phyloP scores from a whole-genome alignment of 2,329 filamentous ascomycete genomes.

The Dendryphion nanum region DNA sequence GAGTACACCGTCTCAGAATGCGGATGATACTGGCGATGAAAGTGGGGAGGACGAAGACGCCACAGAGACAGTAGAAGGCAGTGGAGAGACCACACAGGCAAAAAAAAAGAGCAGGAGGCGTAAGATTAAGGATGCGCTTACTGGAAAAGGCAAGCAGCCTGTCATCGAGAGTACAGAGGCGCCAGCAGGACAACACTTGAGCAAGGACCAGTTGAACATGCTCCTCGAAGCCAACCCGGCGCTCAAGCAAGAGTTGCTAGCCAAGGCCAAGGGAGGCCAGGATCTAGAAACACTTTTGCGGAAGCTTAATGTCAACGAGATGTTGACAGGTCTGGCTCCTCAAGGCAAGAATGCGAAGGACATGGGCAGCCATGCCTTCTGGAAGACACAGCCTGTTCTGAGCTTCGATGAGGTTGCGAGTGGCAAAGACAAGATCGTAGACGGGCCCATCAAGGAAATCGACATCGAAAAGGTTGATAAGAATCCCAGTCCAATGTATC shows the following conservation, averaged over 20 bases:
- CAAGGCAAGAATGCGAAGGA: slow-evolving; percentile 90
- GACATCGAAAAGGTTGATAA: slow-evolving; percentile 76
- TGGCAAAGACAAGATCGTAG: slow-evolving; percentile 50
- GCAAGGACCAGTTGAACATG: slow-evolving; percentile 37
- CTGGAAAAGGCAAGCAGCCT: slow-evolving; percentile 32
- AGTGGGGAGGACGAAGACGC: slow-evolving; percentile 39
- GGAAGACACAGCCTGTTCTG: slow-evolving; percentile 94
- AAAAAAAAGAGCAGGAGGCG: slow-evolving; percentile 67
- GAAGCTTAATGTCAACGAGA: slow-evolving; percentile 66
- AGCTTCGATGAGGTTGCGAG: slow-evolving; percentile 62
- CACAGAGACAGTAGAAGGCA: slow-evolving; percentile 33
- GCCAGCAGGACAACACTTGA: slow-evolving; percentile 30
- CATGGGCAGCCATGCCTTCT: slow-evolving; percentile 98
- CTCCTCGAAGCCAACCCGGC: slow-evolving; percentile 40
- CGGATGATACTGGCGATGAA: slow-evolving; percentile 30
- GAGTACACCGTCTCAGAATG: slow-evolving; percentile 25
- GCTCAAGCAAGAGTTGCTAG: slow-evolving; percentile 36
- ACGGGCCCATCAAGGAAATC: slow-evolving; percentile 82
- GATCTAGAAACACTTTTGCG: slow-evolving; percentile 52
- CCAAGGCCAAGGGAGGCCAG: slow-evolving; percentile 25
- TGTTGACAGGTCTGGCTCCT: slow-evolving; percentile 72
- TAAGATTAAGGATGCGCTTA: slow-evolving; percentile 53
- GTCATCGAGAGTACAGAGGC: slow-evolving; percentile 23
- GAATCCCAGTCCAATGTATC: slow-evolving; percentile 66
- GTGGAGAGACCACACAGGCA: slow-evolving; percentile 48